Base-by-base conservation (phyloP, 768 basidiomycete species). In the Boletus subparvulus region DNA sequence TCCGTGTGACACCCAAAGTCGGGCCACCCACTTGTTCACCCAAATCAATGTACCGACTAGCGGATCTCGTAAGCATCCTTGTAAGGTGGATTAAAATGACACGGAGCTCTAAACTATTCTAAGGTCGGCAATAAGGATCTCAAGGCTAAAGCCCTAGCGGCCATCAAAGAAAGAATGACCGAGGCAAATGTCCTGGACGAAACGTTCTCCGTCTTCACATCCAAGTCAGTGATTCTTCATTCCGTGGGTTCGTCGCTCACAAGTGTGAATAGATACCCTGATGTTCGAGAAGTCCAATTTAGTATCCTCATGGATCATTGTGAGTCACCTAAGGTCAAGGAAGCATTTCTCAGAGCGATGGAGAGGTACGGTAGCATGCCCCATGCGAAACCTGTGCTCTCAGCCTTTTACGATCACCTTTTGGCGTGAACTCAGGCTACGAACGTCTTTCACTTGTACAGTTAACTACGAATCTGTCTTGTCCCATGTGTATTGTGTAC, bases 11-110 rank as follows among this genome's bases (percentile, higher is more conserved):
- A n/a, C 21, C 39, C 14, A 30, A 50, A 45, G 55, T 52, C 13
- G 45, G 39, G 4, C 51, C 54, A 37, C 62, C 62, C 4, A 30
- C 49, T 9, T 74, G 73, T 50, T 74, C 73, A 16, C 73, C 74
- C 9, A 74, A 74, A 61, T 75, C 74, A 0, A 74, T 75, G 71
- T 75, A 74, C 33, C 69, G 70, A 50, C 56, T 74, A 0, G 73
- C 74, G 6, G 47, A 62, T 24, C 70, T 73, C n/a, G 74, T 71
- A 24, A 56, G 60, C 2, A n/a, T 52, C 8, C 10, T 30, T 30
- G 26, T 21, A 9, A 28, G 8, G 37, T 28, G 6, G 35, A 19
- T 17, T 44, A 4, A 21, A 28, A 33, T 50, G 32, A 26, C 19
- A 26, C 30, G 9, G 16, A 24, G 10, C n/a, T n/a, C 42, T 52